Evolutionary conservation across 108 stramenopile genomes (phyloP).

Genomic region (Nitzschia sp.): DNA sequence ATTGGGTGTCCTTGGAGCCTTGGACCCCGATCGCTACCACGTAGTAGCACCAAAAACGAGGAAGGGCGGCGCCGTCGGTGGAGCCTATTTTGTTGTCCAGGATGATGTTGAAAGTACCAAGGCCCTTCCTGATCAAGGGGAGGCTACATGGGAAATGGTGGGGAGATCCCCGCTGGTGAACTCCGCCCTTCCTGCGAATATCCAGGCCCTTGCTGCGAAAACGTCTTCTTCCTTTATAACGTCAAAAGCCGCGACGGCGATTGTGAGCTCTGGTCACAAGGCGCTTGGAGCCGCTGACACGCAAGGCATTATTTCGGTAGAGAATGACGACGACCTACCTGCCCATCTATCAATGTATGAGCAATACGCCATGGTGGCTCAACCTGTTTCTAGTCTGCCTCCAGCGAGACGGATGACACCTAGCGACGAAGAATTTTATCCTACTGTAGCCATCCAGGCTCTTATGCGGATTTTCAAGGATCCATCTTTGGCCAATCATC

Average conservation of each 20-base stretch:
- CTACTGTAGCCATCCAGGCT: slow-evolving; percentile 90
- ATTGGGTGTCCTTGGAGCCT: slow-evolving; percentile 92
- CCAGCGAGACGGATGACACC: slow-evolving; percentile 70
- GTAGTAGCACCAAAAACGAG: slow-evolving; percentile 58
- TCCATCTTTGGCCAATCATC: slow-evolving; percentile 86
- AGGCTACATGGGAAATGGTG: slow-evolving; percentile 3
- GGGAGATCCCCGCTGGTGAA: slow-evolving; percentile 3
- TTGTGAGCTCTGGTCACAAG: background rate
- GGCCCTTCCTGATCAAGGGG: slow-evolving; percentile 1
- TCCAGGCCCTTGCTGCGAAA: background rate
- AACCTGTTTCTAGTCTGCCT: slow-evolving; percentile 69
- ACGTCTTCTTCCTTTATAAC: slow-evolving; percentile 9
- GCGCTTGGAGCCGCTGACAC: background rate
- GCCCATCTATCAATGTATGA: slow-evolving; percentile 91
- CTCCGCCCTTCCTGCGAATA: background rate
- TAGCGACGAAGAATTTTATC: slow-evolving; percentile 87
- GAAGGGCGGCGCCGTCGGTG: slow-evolving; percentile 81
- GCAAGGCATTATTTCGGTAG: slow-evolving; percentile 12
- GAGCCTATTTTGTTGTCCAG: slow-evolving; percentile 71
- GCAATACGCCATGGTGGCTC: slow-evolving; percentile 86
- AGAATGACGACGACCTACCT: slow-evolving; percentile 68
- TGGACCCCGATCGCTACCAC: slow-evolving; percentile 90
- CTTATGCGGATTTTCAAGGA: slow-evolving; percentile 89
- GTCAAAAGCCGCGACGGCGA: background rate
- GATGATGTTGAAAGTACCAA: slow-evolving; percentile 11